These are phyloP conservation scores for Lachancea thermotolerans DNA, from an alignment of 805 yeast genomes.

Conservation along the genomic window DNA sequence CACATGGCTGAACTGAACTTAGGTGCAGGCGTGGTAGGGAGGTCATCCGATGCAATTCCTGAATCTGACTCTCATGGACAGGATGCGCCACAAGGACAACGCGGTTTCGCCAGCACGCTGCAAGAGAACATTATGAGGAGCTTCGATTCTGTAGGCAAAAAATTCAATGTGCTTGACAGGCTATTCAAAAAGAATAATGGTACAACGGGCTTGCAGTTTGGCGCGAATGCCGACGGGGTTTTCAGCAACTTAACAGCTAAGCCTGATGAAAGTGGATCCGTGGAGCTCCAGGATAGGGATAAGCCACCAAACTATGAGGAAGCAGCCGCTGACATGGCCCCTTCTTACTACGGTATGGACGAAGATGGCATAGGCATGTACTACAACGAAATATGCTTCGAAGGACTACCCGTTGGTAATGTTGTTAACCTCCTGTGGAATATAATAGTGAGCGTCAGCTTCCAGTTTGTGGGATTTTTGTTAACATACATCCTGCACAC, in stretches of 20 bases:
- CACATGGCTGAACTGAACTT: not conserved
- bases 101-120: not conserved
- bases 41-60: slow-evolving; percentile 4
- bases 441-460: slow-evolving; percentile 77
- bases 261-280: slow-evolving; percentile 46
- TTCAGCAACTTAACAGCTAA: slow-evolving; percentile 88
- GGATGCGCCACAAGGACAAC: slow-evolving; percentile 3
- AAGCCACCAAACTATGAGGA: slow-evolving; percentile 86
- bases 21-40: slow-evolving; percentile 3
- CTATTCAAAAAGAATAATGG: slow-evolving; percentile 25
- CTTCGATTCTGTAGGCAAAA: slow-evolving; percentile 27
- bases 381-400: slow-evolving; percentile 86
- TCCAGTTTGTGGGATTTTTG: slow-evolving; percentile 89
- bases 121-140: slow-evolving; percentile 1
- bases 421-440: slow-evolving; percentile 88
- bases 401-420: slow-evolving; percentile 93
- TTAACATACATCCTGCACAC: slow-evolving; percentile 88
- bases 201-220: slow-evolving; percentile 12
- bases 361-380: slow-evolving; percentile 53
- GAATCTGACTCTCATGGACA: not conserved
- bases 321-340: slow-evolving; percentile 89
- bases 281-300: slow-evolving; percentile 36
- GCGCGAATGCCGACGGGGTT: slow-evolving; percentile 65
- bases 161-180: slow-evolving; percentile 36
- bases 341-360: slow-evolving; percentile 93